phyloP scores from a whole-genome alignment of 768 basidiomycete genomes.

The Hericium alpestre region DNA sequence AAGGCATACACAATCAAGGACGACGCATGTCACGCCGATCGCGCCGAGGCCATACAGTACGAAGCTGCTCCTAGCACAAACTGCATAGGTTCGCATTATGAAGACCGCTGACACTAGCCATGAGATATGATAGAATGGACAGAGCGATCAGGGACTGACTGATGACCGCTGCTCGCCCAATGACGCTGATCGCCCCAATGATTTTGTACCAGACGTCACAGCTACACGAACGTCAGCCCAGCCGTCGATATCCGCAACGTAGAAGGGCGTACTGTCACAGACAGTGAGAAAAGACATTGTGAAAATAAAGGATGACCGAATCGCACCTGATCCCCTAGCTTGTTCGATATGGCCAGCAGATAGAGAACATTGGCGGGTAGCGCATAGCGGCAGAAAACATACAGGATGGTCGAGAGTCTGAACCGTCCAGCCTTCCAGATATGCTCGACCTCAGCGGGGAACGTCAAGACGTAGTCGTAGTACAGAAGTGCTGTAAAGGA shows the following conservation, averaged over 20 bases:
- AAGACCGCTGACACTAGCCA: neutral
- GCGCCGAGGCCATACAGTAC: neutral
- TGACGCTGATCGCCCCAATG: conserved; percentile 20
- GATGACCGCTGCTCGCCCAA: conserved; percentile 21
- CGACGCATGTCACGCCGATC: neutral
- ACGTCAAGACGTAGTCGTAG: conserved; percentile 25
- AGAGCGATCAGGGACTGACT: conserved; percentile 8
- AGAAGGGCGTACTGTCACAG: too few relatives aligned
- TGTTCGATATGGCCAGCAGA: conserved; percentile 13
- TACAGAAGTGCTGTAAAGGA: conserved; percentile 15
- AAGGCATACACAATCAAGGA: neutral
- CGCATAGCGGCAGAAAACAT: conserved; percentile 25
- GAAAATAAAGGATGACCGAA: too few relatives aligned
- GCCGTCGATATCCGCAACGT: neutral
- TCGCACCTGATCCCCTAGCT: conserved; percentile 9
- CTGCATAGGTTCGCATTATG: neutral
- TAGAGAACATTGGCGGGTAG: conserved; percentile 24
- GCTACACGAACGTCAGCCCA: conserved; percentile 5
- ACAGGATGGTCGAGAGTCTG: conserved; percentile 21
- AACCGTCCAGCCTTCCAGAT: conserved; percentile 21
- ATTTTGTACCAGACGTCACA: conserved; percentile 21
- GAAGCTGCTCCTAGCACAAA: neutral
- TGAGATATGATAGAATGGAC: neutral
- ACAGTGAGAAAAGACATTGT: too few relatives aligned
- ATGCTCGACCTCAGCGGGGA: conserved; percentile 22